These are phyloP conservation scores for Echites panduratus DNA, from an alignment of 257 asterid genomes.

Conservation along the genomic window DNA sequence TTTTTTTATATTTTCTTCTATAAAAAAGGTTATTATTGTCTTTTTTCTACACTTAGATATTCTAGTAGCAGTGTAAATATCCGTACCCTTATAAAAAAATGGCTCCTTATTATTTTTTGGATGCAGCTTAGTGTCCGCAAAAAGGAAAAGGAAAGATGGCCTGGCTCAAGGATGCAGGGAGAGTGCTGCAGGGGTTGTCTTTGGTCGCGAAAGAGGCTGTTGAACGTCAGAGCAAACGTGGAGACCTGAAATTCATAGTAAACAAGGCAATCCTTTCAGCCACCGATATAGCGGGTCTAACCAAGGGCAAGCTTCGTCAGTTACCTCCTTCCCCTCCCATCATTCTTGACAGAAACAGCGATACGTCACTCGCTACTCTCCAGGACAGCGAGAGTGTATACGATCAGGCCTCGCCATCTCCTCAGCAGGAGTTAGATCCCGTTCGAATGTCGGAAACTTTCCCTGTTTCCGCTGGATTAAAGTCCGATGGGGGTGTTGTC, in stretches of 20 bases:
- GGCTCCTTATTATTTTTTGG: too few species aligned
- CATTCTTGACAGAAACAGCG: background rate
- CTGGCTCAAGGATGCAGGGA: conserved; percentile 46
- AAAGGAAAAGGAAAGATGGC: conserved; percentile 25
- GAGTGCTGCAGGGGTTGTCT: conserved; percentile 61
- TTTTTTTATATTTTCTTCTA: too few species aligned
- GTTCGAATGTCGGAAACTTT: background rate
- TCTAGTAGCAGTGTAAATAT: too few species aligned
- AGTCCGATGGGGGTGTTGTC: background rate
- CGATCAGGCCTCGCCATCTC: background rate
- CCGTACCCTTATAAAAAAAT: too few species aligned
- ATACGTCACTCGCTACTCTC: background rate
- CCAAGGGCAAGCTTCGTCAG: conserved; percentile 56
- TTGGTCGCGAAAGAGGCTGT: conserved; percentile 67
- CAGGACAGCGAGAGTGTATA: background rate
- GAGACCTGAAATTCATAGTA: conserved; percentile 35
- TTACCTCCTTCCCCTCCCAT: conserved; percentile 19
- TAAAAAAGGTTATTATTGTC: too few species aligned
- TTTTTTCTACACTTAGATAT: too few species aligned
- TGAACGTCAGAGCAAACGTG: conserved; percentile 23
- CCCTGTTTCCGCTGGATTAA: background rate
- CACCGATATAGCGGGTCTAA: conserved; percentile 64
- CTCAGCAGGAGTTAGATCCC: conserved; percentile 1
- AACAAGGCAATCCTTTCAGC: conserved; percentile 59
- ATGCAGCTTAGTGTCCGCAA: too few species aligned